Evolutionary conservation across 202 grass and related monocot species (phyloP), one percentile per base, ranked within the genome.

Genomic region (Zoysia matrella): DNA sequence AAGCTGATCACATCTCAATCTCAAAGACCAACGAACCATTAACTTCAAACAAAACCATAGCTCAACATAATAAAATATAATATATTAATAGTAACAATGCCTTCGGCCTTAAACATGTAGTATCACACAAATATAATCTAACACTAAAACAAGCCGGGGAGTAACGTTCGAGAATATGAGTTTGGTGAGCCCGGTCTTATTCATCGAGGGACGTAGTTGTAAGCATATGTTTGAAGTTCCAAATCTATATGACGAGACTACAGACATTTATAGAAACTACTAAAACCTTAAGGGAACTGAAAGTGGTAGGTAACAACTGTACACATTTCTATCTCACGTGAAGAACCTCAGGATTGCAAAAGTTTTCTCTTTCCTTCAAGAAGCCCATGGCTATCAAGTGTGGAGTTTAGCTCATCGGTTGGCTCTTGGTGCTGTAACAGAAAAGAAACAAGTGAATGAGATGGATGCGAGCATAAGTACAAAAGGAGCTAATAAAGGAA

Each of bases 401-500:
- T 44, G 51, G 13, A 8, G 36, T 2, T 4, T 4, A 11, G 48
- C 75, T 91, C 89, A 92, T 86, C 48, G 84, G 44, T 78, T 73
- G 46, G 75, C 76, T 90, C 94, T 88, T 53, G 91, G 91, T 83
- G 91, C 91, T 97, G 91, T 70, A 81, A 66, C 77, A 86, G 4
- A 69, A 68, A 70, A 89, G 3, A 41, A 89, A 11, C 9, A 10
- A 60, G 45, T 60, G 41, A 73, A 81, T 22, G 64, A 50, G 10
- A 62, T 18, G 52, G 30, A n/a, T 54, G 60, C 9, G 5, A 42
- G 42, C 9, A 55, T 39, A 13, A 7, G 8, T 54, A 64, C 65
- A 54, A 10, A 65, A 16, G 39, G 58, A 71, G 18, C 7, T 47
- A 40, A 72, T 64, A 72, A 13, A 36, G 3, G 3, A n/a, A 44